Percentiles rank a stretch among this genome's conserved stretches.
These are phyloP conservation scores for Colletotrichum neosansevieriae DNA, from an alignment of 2,329 filamentous ascomycete genomes.

Conservation along the genomic window DNA sequence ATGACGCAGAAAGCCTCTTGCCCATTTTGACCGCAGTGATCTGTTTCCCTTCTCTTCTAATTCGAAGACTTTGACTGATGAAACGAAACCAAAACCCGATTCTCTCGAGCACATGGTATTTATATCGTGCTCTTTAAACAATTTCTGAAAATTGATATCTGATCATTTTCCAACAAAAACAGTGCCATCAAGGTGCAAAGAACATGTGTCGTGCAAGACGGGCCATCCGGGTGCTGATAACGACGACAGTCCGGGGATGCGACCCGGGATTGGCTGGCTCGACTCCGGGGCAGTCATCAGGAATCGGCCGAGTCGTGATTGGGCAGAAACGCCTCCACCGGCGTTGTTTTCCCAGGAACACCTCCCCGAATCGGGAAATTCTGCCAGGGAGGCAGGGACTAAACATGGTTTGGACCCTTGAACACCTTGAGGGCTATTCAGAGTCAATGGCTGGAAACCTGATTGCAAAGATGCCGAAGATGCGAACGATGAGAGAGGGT, in stretches of 20 bases:
- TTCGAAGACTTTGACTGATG: background rate
- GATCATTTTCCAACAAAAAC: background rate
- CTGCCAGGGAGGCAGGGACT: conserved; percentile 10
- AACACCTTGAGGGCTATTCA: conserved; percentile 24
- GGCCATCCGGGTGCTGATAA: conserved; percentile 36
- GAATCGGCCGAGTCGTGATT: conserved; percentile 32
- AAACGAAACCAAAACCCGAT: background rate
- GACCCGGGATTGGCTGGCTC: conserved; percentile 35
- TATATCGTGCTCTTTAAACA: conserved; percentile 10
- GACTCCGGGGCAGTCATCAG: conserved; percentile 28
- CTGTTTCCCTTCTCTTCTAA: too few relatives aligned
- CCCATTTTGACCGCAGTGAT: conserved; percentile 7
- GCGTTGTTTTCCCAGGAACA: conserved; percentile 1
- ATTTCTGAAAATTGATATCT: background rate
- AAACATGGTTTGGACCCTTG: conserved; percentile 13
- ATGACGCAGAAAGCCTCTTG: conserved; percentile 29
- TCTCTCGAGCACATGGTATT: background rate
- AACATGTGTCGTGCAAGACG: conserved; percentile 13
- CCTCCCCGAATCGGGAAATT: conserved; percentile 7
- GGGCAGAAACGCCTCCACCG: conserved; percentile 4
- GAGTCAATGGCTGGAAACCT: background rate
- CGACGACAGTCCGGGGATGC: background rate
- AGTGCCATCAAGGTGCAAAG: conserved; percentile 32
- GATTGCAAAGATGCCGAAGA: conserved; percentile 5
- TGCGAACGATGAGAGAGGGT: background rate